Conservation (phyloP, 768 basidiomycete species). For the Amanita brunnescens region DNA sequence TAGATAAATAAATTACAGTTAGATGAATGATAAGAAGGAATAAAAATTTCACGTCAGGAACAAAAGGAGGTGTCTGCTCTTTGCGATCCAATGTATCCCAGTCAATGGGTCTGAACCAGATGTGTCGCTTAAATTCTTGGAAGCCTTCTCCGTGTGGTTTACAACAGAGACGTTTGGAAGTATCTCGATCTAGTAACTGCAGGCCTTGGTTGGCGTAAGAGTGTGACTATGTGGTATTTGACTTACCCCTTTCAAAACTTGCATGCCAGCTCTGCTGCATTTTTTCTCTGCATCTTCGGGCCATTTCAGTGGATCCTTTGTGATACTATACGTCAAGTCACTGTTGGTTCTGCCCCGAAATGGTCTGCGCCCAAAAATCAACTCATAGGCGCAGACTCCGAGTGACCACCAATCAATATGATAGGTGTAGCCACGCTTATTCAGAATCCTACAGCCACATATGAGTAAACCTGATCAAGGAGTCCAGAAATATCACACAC, state of each 20-base stretch:
- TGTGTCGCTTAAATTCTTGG: slow-evolving; percentile 67
- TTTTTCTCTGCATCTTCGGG: slow-evolving; percentile 83
- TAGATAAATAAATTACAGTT: slow-evolving; percentile 23
- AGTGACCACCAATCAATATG: slow-evolving; percentile 98
- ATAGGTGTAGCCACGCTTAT: slow-evolving; percentile 90
- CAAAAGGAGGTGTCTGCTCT: slow-evolving; percentile 69
- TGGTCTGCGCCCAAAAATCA: slow-evolving; percentile 85
- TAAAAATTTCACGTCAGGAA: slow-evolving; percentile 64
- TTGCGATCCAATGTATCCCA: slow-evolving; percentile 84
- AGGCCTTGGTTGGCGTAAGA: slow-evolving; percentile 4
- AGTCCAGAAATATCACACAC: slow-evolving; percentile 25
- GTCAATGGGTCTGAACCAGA: slow-evolving; percentile 86
- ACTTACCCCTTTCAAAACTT: slow-evolving; percentile 73
- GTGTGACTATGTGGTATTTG: slow-evolving; percentile 3
- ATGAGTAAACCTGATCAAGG: slow-evolving; percentile 5
- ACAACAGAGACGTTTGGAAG: slow-evolving; percentile 72
- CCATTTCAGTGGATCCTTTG: slow-evolving; percentile 79
- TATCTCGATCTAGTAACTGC: slow-evolving; percentile 85
- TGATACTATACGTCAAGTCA: slow-evolving; percentile 87
- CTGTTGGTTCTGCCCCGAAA: slow-evolving; percentile 92
- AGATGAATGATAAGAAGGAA: slow-evolving; percentile 1
- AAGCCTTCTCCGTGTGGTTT: slow-evolving; percentile 72
- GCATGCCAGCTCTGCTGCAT: slow-evolving; percentile 70
- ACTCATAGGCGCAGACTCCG: slow-evolving; percentile 87
- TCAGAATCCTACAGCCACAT: slow-evolving; percentile 48